Evolutionary conservation across 768 basidiomycete species (phyloP).

Genomic region (Termitomyces sp.): DNA sequence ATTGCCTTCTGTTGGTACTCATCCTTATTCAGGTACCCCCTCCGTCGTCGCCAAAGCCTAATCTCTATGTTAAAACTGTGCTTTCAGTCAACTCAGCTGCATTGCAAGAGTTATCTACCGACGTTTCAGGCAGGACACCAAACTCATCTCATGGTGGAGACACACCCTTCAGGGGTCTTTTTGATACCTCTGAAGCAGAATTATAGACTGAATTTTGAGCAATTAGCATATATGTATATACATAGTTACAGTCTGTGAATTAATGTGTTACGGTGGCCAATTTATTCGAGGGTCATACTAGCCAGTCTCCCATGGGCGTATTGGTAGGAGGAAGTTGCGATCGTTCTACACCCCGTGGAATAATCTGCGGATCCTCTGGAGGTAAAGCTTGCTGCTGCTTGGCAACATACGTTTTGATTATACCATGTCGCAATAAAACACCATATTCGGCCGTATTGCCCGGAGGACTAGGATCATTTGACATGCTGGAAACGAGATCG

Average conservation of each 20-base stretch:
- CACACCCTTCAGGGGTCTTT: constrained; percentile 37
- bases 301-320: constrained; percentile 1
- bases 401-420: background rate
- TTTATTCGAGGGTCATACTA: background rate
- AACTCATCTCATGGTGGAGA: constrained; percentile 57
- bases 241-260: background rate
- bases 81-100: constrained; percentile 9
- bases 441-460: background rate
- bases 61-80: constrained; percentile 17
- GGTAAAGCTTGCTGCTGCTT: background rate
- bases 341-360: background rate
- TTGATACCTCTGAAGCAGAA: constrained; percentile 10
- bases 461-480: constrained; percentile 1
- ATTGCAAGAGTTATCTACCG: constrained; percentile 17
- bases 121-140: constrained; percentile 43
- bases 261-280: background rate
- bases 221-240: background rate
- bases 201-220: background rate
- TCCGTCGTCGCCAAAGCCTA: constrained; percentile 30
- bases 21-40: constrained; percentile 38
- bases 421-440: background rate
- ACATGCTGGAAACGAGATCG: constrained; percentile 4
- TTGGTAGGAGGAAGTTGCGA: background rate
- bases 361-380: background rate
- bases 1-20: background rate